phyloP scores from a whole-genome alignment of 139 green algal species.

The Chlamydomonas sp. region DNA sequence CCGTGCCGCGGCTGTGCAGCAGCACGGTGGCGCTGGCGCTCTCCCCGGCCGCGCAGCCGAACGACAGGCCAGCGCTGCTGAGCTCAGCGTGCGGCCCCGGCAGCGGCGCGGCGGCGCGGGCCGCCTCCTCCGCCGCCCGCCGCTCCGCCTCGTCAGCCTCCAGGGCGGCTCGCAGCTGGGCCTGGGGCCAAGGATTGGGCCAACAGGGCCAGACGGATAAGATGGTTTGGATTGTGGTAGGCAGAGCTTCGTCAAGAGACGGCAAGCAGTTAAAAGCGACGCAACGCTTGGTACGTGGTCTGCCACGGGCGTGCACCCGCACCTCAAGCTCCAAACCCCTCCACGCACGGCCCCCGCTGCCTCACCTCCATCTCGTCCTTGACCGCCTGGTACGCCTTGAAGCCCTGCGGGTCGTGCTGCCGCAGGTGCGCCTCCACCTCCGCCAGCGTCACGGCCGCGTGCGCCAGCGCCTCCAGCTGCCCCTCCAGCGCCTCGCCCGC shows the following conservation, averaged over 20 bases:
- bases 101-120: slow-evolving; percentile 25
- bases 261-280: too few relatives aligned
- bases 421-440: slow-evolving; percentile 34
- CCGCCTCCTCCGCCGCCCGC: slow-evolving; percentile 12
- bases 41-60: slow-evolving; percentile 28
- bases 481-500: slow-evolving; percentile 22
- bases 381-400: slow-evolving; percentile 14
- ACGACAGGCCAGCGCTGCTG: background rate
- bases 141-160: slow-evolving; percentile 39
- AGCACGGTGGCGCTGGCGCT: background rate
- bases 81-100: slow-evolving; percentile 29
- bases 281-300: too few relatives aligned
- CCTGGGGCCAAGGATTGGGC: background rate
- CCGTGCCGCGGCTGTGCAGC: slow-evolving; percentile 32
- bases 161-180: slow-evolving; percentile 42
- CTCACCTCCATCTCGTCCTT: slow-evolving; percentile 26
- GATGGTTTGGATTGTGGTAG: too few relatives aligned
- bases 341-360: too few relatives aligned
- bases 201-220: too few relatives aligned
- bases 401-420: background rate
- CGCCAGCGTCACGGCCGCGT: slow-evolving; percentile 20
- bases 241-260: too few relatives aligned
- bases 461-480: slow-evolving; percentile 38
- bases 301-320: too few relatives aligned
- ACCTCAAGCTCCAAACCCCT: too few relatives aligned